Base-by-base conservation (phyloP, 2,329 filamentous ascomycete species). In the Fusarium guadeloupense region DNA sequence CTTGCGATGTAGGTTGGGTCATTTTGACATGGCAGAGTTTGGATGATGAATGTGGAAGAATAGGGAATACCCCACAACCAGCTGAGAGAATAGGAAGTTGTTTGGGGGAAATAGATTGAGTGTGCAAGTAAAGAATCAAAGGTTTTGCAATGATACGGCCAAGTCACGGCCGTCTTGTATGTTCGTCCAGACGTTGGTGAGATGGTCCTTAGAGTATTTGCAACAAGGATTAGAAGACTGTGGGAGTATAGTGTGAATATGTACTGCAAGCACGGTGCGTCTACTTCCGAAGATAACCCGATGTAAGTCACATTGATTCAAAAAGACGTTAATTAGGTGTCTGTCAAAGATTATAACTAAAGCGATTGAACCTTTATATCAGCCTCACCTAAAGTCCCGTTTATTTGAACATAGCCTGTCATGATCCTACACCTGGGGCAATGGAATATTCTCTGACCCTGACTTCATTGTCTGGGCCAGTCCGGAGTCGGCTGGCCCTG, bases 1-100 rank as follows among this genome's bases (percentile, higher is more conserved):
- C 58, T 49, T 69, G 40, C 13, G 56, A 23, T 30, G 41, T 55
- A 57, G 62, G 9, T 30, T 69, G 59, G 37, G 58, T 70, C 74
- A 75, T 76, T 52, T 68, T 73, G 71, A 34, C 63, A 69, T 66
- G 48, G 16, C 45, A 51, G 31, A 45, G 46, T 48, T 39, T 12
- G 30, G 39, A 33, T 14, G 16, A 20, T 21, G 23, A 34, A 33
- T 31, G 19, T 31, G 20, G n/a, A 19, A 45, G 28, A 19, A 4
- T 6, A 26, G 25, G n/a, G 20, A 26, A 14, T 25, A 43, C 10
- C 26, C 19, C n/a, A 14, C 14, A 7, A n/a, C 14, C 28, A 31
- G 14, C 3, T 1, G 20, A 19, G 38, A 35, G 10, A 26, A 33
- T 9, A 9, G n/a, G 12, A 12, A 16, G 19, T 6, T 6, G 3